Evolutionary conservation across 176 grass and related monocot species (phyloP).

Genomic region (Musa troglodytarum): DNA sequence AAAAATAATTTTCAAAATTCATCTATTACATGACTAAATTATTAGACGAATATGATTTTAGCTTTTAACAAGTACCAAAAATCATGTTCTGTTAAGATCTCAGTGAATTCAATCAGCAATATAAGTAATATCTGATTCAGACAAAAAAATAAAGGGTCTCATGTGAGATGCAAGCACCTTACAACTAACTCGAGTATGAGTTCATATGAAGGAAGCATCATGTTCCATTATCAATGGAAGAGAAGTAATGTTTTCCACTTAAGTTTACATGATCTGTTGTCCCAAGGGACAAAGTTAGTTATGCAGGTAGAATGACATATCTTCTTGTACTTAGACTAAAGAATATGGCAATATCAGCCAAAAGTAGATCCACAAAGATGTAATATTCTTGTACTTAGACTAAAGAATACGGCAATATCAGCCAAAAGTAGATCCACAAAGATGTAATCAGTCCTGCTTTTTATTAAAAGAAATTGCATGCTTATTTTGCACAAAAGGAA

Average conservation of each 20-base stretch:
- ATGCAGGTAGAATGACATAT: no score
- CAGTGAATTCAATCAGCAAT: not conserved
- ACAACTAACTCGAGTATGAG: no score
- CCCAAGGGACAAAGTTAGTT: no score
- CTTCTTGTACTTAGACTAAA: no score
- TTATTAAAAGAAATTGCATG: no score
- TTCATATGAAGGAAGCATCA: no score
- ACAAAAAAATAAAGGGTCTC: not conserved
- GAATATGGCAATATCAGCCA: not conserved
- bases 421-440: not conserved
- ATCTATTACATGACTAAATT: not conserved
- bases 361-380: not conserved
- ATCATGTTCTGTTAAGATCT: not conserved
- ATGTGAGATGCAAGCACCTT: no score
- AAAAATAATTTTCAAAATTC: conserved; percentile 5
- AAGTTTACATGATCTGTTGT: not conserved
- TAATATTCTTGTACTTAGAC: no score
- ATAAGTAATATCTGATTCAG: not conserved
- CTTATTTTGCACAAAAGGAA: no score
- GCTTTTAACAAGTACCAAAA: not conserved
- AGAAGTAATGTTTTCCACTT: not conserved
- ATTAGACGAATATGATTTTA: no score
- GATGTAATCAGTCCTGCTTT: no score
- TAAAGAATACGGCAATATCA: not conserved
- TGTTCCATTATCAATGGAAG: not conserved